Evolutionary conservation across 2,329 filamentous ascomycete species (phyloP), one percentile per base, ranked within the genome.

Genomic region (Ilyonectria sp.): DNA sequence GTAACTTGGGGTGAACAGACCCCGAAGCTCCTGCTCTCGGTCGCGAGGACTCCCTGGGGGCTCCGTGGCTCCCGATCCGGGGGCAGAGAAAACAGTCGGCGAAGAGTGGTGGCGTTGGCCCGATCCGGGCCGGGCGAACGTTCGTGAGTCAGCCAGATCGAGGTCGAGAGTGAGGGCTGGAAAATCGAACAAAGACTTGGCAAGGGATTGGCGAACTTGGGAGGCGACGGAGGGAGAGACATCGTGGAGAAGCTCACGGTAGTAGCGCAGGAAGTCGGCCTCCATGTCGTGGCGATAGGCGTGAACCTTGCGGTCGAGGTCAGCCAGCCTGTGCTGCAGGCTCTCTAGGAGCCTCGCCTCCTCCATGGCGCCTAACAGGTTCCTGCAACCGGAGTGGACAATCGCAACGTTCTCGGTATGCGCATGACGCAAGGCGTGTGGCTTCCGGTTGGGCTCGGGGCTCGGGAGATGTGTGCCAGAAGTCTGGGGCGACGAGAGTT

Each of bases 1-100:
- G 74, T 88, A 92, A 68, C 81, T 86, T 31, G 89, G 90, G 40
- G 86, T 91, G 75, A 92, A 91, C 66, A 92, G 79, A 68, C 89
- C 89, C 69, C 86, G 85, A 70, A 92, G 86, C 71, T 91, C 89
- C 75, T 82, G 81, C 71, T 91, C 88, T 67, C 87, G 85, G 65
- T 87, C 86, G 79, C 86, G 86, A 57, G 84, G 83, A 73, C 82
- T 84, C 71, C 81, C 75, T 56, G 81, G 80, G 70, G 76, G 71
- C 69, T 76, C 76, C 72, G 71, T 71, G 71, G 71, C 68, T 72
- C 72, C 74, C 63, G 73, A 73, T 72, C 69, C 72, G 71, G 77
- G 68, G 68, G 67, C 65, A 74, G 74, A 71, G 71, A 66, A 71
- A 72, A 73, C 70, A 61, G 77, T 70, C 71, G 74, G 72, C 66